These are phyloP conservation scores for Cyberlindnera mrakii DNA, from an alignment of 805 yeast genomes.

Conservation along the genomic window DNA sequence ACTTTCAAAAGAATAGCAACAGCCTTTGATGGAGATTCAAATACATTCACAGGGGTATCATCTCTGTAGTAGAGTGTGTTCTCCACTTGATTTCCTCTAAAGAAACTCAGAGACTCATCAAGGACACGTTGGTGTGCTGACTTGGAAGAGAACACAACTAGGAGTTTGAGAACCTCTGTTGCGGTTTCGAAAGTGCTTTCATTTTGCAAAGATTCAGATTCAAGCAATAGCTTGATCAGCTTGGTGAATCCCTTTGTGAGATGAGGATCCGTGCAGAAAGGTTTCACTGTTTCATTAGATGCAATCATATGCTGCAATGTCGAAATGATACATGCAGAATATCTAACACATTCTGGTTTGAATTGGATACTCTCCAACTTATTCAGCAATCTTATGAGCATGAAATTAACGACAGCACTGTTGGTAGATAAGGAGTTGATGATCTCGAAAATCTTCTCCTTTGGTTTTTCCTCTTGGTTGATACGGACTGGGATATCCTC, in stretches of 20 bases:
- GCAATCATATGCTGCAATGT: constrained; percentile 14
- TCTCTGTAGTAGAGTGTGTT: constrained; percentile 10
- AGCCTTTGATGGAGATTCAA: constrained; percentile 26
- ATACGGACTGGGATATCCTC: constrained; percentile 24
- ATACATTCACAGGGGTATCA: constrained; percentile 15
- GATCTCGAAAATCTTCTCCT: constrained; percentile 22
- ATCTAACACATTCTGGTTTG: constrained; percentile 4
- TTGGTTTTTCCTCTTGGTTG: constrained; percentile 21
- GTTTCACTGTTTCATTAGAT: constrained; percentile 17
- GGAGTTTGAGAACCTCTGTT: constrained; percentile 30
- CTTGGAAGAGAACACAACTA: constrained; percentile 26
- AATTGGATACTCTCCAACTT: constrained; percentile 22
- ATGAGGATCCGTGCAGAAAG: constrained; percentile 18
- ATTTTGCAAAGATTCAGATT: constrained; percentile 12
- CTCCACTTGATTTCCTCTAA: constrained; percentile 22
- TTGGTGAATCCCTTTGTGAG: constrained; percentile 12
- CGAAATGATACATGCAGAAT: constrained; percentile 15
- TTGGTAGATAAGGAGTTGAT: constrained; percentile 24
- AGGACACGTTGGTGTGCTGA: constrained; percentile 39
- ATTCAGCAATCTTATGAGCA: constrained; percentile 32
- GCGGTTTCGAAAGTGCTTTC: constrained; percentile 18
- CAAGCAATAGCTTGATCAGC: constrained; percentile 9
- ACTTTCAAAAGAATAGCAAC: constrained; percentile 39
- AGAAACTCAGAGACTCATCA: constrained; percentile 30
- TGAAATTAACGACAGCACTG: constrained; percentile 30